Conservation (phyloP, 2,329 filamentous ascomycete genomes). For the Fusarium falciforme region DNA sequence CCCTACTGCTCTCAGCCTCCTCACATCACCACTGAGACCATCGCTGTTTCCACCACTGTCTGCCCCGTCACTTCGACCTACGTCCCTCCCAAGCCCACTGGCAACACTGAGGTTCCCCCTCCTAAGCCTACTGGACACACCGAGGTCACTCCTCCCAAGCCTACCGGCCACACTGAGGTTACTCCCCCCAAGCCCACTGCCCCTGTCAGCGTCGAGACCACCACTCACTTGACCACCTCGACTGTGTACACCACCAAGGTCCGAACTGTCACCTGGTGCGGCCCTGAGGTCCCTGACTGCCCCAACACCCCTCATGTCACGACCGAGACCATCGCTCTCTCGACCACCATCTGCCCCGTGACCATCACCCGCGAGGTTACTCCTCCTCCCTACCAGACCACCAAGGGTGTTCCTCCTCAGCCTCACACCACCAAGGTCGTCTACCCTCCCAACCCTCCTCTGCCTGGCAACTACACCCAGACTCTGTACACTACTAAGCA, state of each 20-base stretch:
- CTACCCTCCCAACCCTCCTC: background rate
- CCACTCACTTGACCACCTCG: conserved; percentile 39
- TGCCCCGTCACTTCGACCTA: conserved; percentile 26
- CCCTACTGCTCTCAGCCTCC: conserved; percentile 20
- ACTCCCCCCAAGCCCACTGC: background rate
- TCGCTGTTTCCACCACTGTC: conserved; percentile 22
- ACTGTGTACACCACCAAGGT: conserved; percentile 28
- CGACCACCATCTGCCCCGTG: conserved; percentile 31
- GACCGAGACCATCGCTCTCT: conserved; percentile 27
- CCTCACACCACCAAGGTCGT: background rate
- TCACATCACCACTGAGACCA: conserved; percentile 27
- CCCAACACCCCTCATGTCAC: conserved; percentile 12
- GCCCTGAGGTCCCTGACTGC: conserved; percentile 23
- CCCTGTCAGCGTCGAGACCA: background rate
- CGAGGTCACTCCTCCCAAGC: conserved; percentile 15
- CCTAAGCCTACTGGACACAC: background rate
- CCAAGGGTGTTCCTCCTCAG: background rate
- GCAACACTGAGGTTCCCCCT: background rate
- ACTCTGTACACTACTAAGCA: conserved; percentile 20
- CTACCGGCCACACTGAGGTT: conserved; percentile 10
- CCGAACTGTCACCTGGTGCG: conserved; percentile 23
- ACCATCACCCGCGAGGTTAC: conserved; percentile 12
- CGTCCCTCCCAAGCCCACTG: background rate
- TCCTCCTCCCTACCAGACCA: background rate
- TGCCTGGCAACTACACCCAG: background rate